phyloP scores from a whole-genome alignment of 2,329 filamentous ascomycete species.

The Acephala macrosclerotiorum region DNA sequence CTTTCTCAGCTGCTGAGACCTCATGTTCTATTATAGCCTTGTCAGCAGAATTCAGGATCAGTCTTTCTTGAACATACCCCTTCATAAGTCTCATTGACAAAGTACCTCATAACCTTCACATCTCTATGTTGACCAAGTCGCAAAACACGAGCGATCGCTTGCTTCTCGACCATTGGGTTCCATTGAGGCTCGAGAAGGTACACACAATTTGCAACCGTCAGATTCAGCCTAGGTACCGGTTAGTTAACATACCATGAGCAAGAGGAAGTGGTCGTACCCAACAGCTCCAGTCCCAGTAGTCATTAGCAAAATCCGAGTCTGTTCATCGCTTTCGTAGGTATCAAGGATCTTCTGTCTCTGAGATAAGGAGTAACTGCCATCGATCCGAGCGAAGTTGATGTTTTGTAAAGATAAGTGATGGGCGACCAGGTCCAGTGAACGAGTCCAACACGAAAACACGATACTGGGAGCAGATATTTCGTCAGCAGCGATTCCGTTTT shows the following conservation, averaged over 20 bases:
- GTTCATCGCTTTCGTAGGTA: constrained; percentile 13
- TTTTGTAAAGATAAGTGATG: constrained; percentile 14
- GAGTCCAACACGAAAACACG: constrained; percentile 30
- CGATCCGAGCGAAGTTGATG: constrained; percentile 22
- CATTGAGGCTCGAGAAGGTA: constrained; percentile 42
- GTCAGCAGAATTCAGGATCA: background rate
- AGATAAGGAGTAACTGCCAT: constrained; percentile 24
- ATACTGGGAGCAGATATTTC: constrained; percentile 13
- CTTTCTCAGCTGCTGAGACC: constrained; percentile 8
- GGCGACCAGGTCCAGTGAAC: constrained; percentile 27
- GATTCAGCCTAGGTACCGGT: constrained; percentile 17
- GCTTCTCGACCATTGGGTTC: constrained; percentile 42
- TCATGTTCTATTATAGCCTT: background rate
- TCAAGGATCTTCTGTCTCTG: constrained; percentile 24
- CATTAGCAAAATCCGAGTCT: constrained; percentile 22
- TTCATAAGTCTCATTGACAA: constrained; percentile 15
- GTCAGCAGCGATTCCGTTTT: background rate
- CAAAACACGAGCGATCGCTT: constrained; percentile 37
- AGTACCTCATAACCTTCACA: constrained; percentile 24
- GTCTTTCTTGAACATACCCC: background rate
- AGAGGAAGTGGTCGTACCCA: constrained; percentile 15
- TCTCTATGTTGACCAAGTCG: constrained; percentile 35
- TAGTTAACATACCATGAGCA: background rate
- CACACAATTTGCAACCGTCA: constrained; percentile 36
- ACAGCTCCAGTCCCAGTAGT: constrained; percentile 30